phyloP scores from a whole-genome alignment of 352 stramenopile species.

The Globisporangium uncinulatum region DNA sequence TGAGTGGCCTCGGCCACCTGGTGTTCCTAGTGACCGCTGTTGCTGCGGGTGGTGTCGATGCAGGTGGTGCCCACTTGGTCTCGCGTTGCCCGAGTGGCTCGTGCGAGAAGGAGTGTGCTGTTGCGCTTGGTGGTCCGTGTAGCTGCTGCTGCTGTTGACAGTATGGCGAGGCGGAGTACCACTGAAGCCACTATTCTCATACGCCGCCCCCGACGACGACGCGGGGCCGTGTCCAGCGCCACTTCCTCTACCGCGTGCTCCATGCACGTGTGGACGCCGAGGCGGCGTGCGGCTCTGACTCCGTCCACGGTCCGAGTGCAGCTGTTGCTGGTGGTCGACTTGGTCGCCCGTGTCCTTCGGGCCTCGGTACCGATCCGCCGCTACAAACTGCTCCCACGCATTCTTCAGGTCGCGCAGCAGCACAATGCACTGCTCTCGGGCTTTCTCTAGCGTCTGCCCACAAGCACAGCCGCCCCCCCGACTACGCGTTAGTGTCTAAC shows the following conservation, averaged over 20 bases:
- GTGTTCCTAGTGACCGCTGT: conserved; percentile 4
- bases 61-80: conserved; percentile 9
- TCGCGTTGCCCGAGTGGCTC: background rate
- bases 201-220: background rate
- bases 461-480: too few relatives aligned
- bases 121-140: background rate
- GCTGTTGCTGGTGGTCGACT: background rate
- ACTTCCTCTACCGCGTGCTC: background rate
- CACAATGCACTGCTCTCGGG: conserved; percentile 11
- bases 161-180: background rate
- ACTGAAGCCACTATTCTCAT: background rate
- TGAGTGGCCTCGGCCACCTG: background rate
- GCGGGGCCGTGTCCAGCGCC: background rate
- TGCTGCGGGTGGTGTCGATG: conserved; percentile 9
- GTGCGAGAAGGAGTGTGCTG: background rate
- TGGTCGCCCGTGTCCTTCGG: background rate
- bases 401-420: conserved; percentile 15
- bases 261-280: conserved; percentile 1
- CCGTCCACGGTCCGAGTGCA: conserved; percentile 5
- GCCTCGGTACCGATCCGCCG: conserved; percentile 1
- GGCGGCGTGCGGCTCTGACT: conserved; percentile 8
- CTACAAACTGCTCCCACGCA: conserved; percentile 17
- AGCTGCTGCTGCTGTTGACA: background rate
- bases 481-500: too few relatives aligned
- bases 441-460: conserved; percentile 12